Evolutionary conservation across 2,329 filamentous ascomycete genomes (phyloP).

Genomic region (Talaromyces sp.): DNA sequence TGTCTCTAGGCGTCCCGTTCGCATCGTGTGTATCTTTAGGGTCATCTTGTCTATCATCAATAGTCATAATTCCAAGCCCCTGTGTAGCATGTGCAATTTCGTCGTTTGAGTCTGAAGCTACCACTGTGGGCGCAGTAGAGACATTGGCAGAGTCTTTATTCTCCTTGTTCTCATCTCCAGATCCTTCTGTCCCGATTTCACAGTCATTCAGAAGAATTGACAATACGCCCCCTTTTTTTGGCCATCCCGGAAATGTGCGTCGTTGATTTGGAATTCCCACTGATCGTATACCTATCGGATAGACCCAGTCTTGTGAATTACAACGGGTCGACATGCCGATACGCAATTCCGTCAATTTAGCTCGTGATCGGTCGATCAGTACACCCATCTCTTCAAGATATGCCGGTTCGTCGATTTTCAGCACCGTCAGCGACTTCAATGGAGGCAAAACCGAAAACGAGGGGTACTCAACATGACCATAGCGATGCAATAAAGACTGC

Average conservation of each 20-base stretch:
- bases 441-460: constrained; percentile 74
- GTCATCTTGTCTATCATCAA: background rate
- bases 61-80: constrained; percentile 1
- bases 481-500: constrained; percentile 44
- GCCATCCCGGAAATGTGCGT: constrained; percentile 21
- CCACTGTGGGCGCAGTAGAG: background rate
- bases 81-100: background rate
- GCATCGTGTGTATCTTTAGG: background rate
- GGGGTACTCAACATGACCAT: constrained; percentile 65
- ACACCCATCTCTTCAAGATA: constrained; percentile 80
- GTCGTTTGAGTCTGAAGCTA: background rate
- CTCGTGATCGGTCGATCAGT: constrained; percentile 65
- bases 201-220: constrained; percentile 20
- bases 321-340: constrained; percentile 58
- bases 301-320: constrained; percentile 24
- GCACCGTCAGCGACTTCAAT: constrained; percentile 66
- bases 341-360: constrained; percentile 63
- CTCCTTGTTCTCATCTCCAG: background rate
- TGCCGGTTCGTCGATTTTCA: constrained; percentile 76
- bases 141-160: background rate
- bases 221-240: constrained; percentile 27
- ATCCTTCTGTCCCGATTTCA: background rate
- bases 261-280: constrained; percentile 8
- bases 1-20: background rate
- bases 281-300: constrained; percentile 16